Percentiles rank a stretch among this genome's conserved stretches.
Evolutionary conservation across 495 filamentous ascomycete genomes (phyloP).

Genomic region (Penicillium cosmopolitanum): DNA sequence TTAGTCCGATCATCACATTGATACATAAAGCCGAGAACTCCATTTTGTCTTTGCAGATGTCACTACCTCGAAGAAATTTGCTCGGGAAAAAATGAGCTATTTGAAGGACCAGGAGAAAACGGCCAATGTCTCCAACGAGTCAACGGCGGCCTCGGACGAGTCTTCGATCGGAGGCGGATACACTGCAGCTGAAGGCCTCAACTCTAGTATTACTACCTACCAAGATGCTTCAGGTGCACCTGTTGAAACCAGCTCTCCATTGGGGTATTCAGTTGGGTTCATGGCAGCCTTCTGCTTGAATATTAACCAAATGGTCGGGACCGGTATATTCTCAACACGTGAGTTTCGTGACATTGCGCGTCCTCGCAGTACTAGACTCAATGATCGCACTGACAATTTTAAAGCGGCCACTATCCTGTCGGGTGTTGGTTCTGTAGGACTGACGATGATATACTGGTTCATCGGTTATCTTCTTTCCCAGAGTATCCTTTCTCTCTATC

Average conservation of each 20-base stretch:
- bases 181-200: conserved; percentile 56
- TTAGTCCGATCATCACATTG: not conserved
- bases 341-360: conserved; percentile 20
- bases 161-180: conserved; percentile 46
- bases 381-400: not conserved
- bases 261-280: conserved; percentile 62
- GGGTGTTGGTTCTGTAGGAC: conserved; percentile 61
- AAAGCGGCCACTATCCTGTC: conserved; percentile 58
- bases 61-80: not conserved
- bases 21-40: not conserved
- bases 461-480: conserved; percentile 59
- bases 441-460: conserved; percentile 63
- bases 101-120: conserved; percentile 13
- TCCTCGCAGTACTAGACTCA: not conserved
- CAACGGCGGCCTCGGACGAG: conserved; percentile 1
- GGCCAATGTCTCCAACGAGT: not conserved
- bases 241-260: conserved; percentile 58
- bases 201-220: conserved; percentile 58
- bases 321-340: conserved; percentile 69
- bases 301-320: conserved; percentile 68
- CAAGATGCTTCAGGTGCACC: conserved; percentile 68
- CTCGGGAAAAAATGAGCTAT: not conserved
- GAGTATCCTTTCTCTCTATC: conserved; percentile 56
- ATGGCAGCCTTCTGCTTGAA: conserved; percentile 64
- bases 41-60: not conserved